These are phyloP conservation scores for Cymbidium sinense DNA, from an alignment of 106 monocot genomes.

Conservation along the genomic window DNA sequence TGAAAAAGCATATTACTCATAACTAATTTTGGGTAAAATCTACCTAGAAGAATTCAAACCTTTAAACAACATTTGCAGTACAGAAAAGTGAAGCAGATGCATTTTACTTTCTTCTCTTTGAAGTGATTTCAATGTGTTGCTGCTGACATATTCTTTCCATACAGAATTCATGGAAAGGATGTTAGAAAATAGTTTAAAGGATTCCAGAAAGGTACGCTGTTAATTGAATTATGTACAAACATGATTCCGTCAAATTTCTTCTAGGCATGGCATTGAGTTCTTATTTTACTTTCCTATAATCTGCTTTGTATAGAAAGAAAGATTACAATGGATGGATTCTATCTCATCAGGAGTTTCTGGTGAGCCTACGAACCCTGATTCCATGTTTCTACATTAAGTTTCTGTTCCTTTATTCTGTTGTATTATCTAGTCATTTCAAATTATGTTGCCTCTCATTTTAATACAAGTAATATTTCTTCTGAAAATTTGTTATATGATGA, in stretches of 20 bases:
- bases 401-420: neutral
- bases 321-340: constrained; percentile 38
- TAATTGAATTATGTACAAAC: neutral
- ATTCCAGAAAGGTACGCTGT: constrained; percentile 38
- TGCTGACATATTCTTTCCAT: constrained; percentile 4
- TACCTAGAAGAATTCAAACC: neutral
- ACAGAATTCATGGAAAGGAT: constrained; percentile 36
- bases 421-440: neutral
- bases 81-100: neutral
- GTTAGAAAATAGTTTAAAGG: constrained; percentile 24
- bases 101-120: neutral
- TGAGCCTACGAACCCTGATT: neutral
- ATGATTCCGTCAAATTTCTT: neutral
- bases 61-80: neutral
- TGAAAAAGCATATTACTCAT: neutral
- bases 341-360: constrained; percentile 43
- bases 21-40: neutral
- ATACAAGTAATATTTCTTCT: neutral
- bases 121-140: neutral
- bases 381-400: neutral
- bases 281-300: neutral
- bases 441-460: neutral
- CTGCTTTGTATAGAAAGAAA: constrained; percentile 22
- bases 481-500: neutral
- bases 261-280: neutral